Evolutionary conservation across 2,329 filamentous ascomycete species (phyloP).

Genomic region (Aureobasidium sp.): DNA sequence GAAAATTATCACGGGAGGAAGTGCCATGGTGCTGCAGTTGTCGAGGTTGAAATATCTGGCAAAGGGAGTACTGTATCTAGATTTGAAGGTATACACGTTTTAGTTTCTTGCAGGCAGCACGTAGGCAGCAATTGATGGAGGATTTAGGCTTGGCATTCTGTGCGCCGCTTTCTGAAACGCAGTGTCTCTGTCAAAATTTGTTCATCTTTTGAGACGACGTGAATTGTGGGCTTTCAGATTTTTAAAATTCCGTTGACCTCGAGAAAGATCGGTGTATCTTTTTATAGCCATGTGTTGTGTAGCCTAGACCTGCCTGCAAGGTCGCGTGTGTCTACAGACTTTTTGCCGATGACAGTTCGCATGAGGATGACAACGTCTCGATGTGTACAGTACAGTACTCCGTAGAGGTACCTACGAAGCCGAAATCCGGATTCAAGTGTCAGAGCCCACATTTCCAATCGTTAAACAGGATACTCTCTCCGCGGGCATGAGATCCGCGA

Average conservation of each 20-base stretch:
- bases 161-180: neutral
- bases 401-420: neutral
- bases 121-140: neutral
- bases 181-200: neutral
- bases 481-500: neutral
- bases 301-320: neutral
- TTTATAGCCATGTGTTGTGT: neutral
- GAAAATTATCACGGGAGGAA: neutral
- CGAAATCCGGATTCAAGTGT: neutral
- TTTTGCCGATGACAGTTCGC: neutral
- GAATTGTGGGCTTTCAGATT: neutral
- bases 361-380: neutral
- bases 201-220: neutral
- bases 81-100: slow-evolving; percentile 1
- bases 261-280: neutral
- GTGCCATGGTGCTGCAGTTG: neutral
- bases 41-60: neutral
- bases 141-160: neutral
- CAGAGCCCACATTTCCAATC: neutral
- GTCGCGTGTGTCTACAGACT: neutral
- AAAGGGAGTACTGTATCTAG: too few species aligned
- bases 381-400: neutral
- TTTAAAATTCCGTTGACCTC: neutral
- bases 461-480: neutral
- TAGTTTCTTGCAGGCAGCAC: neutral